Evolutionary conservation across 2,329 filamentous ascomycete species (phyloP), one percentile per base, ranked within the genome.

Genomic region (Fusarium sambucinum): DNA sequence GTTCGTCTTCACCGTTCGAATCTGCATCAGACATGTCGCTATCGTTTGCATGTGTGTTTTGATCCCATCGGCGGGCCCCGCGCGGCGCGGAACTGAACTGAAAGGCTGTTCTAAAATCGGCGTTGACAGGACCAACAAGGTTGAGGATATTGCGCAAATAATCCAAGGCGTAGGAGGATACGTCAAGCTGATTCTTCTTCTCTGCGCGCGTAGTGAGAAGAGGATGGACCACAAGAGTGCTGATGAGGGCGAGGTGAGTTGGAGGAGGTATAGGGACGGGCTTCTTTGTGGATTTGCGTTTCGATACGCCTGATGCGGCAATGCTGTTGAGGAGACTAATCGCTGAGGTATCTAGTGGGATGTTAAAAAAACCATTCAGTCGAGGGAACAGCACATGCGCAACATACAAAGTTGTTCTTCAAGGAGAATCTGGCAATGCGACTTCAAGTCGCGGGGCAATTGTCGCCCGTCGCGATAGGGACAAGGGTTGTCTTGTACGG

Each of bases 151-250:
- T 87, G 53, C 87, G 89, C 3, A 98, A 84, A 59, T 96, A 92
- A 37, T 84, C 83, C 30, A 95, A 80, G 3, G 94, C 89, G 37
- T 88, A 83, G 54, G 89, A 85, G 4, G 92, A 84, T 12, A 92
- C 87, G 48, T 89, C 84, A 53, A 85, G 79, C 55, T 88, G 86
- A 21, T 91, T 89, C 14, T 80, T 74, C 11, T 88, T 86, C 29
- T 85, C 84, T 5, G 90, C 86, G 50, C 92, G 89, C 5, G 90
- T 96, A 1, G 94, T 97, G 68, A 92, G 87, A 25, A 83, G 81
- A 0, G 95, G 95, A 74, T 97, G 93, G 16, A 96, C 86, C n/a
- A 90, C 79, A n/a, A 97, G 83, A 3, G 93, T 96, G 42, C 86
- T 88, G n/a, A 94, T 85, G 11, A 97, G 83, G 10, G 92, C 90